These are phyloP conservation scores for Lippia alba DNA, from an alignment of 305 asterid species.

Conservation along the genomic window DNA sequence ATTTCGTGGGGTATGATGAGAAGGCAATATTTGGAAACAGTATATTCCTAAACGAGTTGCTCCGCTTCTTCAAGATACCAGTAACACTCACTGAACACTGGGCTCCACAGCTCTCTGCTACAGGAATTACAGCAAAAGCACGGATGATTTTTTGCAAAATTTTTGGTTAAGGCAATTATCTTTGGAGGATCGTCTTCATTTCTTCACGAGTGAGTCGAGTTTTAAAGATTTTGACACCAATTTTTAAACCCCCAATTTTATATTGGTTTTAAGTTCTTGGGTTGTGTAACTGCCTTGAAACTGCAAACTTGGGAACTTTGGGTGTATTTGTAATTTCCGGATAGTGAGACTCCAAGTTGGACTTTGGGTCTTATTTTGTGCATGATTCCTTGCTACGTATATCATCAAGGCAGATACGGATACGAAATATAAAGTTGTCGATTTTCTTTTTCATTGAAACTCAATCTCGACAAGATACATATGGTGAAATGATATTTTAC, in stretches of 20 bases:
- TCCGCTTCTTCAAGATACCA: neutral
- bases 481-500: no score
- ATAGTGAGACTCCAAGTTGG: no score
- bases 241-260: neutral
- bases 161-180: slow-evolving; percentile 6
- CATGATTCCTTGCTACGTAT: no score
- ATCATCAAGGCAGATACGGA: no score
- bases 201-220: neutral
- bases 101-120: slow-evolving; percentile 7
- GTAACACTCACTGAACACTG: slow-evolving; percentile 30
- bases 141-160: neutral
- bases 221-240: slow-evolving; percentile 1
- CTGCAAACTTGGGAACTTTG: no score
- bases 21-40: slow-evolving; percentile 20
- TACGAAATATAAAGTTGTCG: no score
- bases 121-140: neutral
- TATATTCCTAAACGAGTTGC: neutral
- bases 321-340: no score
- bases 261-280: neutral
- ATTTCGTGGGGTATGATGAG: neutral
- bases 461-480: no score
- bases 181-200: slow-evolving; percentile 20
- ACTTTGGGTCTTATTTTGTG: no score
- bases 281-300: neutral
- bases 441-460: no score